These are phyloP conservation scores for Trichoderma hamatum DNA, from an alignment of 2,329 filamentous ascomycete species.

Conservation along the genomic window DNA sequence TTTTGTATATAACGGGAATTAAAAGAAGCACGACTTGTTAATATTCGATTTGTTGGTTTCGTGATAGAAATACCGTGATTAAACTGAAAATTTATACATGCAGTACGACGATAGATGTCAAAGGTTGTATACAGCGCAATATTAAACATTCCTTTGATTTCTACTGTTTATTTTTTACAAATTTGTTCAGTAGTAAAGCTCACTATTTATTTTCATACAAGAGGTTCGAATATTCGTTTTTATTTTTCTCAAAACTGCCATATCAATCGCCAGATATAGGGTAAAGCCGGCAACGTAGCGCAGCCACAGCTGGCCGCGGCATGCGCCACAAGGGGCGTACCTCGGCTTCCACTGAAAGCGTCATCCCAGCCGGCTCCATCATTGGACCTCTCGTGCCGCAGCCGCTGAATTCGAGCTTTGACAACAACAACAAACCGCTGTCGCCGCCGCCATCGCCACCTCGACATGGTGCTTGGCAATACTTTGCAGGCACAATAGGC, in stretches of 20 bases:
- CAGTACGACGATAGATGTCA: neutral
- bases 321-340: constrained; percentile 22
- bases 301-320: constrained; percentile 1
- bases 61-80: neutral
- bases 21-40: neutral
- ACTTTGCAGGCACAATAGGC: neutral
- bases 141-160: neutral
- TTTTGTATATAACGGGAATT: neutral
- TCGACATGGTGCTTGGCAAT: constrained; percentile 9
- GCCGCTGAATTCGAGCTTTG: constrained; percentile 8
- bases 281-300: neutral
- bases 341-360: constrained; percentile 20
- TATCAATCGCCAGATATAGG: neutral
- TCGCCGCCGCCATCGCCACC: neutral
- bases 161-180: neutral
- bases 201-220: neutral
- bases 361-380: constrained; percentile 1
- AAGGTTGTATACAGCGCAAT: neutral
- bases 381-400: constrained; percentile 16
- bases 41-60: neutral
- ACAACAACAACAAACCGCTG: constrained; percentile 6
- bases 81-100: neutral
- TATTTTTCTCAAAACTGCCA: neutral
- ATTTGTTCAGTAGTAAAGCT: neutral
- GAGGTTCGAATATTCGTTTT: neutral